Percentiles rank a stretch among this genome's conserved stretches.
These are phyloP conservation scores for Carpinus viminea DNA, from an alignment of 306 rosid genomes.

Conservation along the genomic window DNA sequence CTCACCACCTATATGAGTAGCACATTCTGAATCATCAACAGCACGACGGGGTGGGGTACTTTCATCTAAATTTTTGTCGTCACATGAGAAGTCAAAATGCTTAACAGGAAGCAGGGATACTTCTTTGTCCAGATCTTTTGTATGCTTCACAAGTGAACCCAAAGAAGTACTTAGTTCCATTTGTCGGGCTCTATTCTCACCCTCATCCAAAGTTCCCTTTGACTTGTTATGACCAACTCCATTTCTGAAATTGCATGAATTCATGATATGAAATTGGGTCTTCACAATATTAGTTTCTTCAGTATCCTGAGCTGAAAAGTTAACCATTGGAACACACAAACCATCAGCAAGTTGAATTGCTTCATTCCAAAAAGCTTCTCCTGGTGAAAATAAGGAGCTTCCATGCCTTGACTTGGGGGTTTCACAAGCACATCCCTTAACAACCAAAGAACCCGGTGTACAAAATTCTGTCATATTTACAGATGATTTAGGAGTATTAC, in stretches of 20 bases:
- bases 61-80: constrained; percentile 59
- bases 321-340: constrained; percentile 49
- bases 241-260: constrained; percentile 49
- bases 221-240: constrained; percentile 46
- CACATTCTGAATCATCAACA: constrained; percentile 33
- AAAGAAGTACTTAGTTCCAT: constrained; percentile 33
- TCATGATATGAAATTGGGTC: constrained; percentile 38
- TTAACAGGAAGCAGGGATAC: constrained; percentile 71
- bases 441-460: constrained; percentile 73
- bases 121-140: constrained; percentile 48
- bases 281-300: constrained; percentile 42
- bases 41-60: constrained; percentile 31
- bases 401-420: constrained; percentile 78
- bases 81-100: constrained; percentile 86
- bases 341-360: constrained; percentile 92
- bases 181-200: constrained; percentile 32
- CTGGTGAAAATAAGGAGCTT: constrained; percentile 87
- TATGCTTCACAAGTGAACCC: constrained; percentile 43
- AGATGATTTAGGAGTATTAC: constrained; percentile 49
- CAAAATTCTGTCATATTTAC: constrained; percentile 43
- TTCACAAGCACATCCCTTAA: constrained; percentile 42
- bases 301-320: constrained; percentile 38
- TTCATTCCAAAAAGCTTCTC: constrained; percentile 94
- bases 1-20: constrained; percentile 34
- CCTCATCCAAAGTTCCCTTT: constrained; percentile 47